A percentile compares a stretch with the other conserved stretches of the same genome.
These are phyloP conservation scores for Dillenia suffruticosa DNA, from an alignment of 164 flowering plant species.

Conservation along the genomic window DNA sequence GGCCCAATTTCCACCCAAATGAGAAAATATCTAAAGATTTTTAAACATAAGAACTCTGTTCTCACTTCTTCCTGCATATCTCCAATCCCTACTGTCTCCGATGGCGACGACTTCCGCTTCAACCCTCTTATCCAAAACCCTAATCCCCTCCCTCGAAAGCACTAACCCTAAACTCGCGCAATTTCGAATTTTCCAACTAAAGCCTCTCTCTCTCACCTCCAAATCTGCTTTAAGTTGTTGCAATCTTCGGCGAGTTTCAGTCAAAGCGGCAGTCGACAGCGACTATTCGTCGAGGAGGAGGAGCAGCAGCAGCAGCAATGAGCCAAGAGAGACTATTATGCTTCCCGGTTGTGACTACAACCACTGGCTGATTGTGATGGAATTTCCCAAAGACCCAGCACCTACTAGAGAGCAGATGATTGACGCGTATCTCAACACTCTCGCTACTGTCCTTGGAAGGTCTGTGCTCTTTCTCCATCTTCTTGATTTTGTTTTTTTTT, in stretches of 20 bases:
- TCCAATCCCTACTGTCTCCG: slow-evolving; percentile 1
- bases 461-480: background rate
- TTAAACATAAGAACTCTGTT: too few relatives aligned
- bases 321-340: slow-evolving; percentile 86
- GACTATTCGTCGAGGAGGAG: slow-evolving; percentile 61
- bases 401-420: slow-evolving; percentile 98
- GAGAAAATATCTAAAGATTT: too few relatives aligned
- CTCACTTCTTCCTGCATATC: background rate
- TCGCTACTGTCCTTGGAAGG: slow-evolving; percentile 96
- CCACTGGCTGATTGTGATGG: slow-evolving; percentile 98
- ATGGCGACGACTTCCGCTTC: slow-evolving; percentile 26
- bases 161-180: background rate
- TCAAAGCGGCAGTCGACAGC: slow-evolving; percentile 33
- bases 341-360: slow-evolving; percentile 95
- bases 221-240: too few relatives aligned
- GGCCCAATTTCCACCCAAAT: too few relatives aligned
- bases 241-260: slow-evolving; percentile 1
- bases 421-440: slow-evolving; percentile 86
- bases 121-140: slow-evolving; percentile 25
- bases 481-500: background rate
- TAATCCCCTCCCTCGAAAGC: slow-evolving; percentile 16
- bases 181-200: slow-evolving; percentile 9
- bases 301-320: slow-evolving; percentile 61
- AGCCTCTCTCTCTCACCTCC: slow-evolving; percentile 13
- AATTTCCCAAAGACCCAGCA: slow-evolving; percentile 94